Evolutionary conservation across 345 rosid species (phyloP).

Genomic region (Linum tenue): DNA sequence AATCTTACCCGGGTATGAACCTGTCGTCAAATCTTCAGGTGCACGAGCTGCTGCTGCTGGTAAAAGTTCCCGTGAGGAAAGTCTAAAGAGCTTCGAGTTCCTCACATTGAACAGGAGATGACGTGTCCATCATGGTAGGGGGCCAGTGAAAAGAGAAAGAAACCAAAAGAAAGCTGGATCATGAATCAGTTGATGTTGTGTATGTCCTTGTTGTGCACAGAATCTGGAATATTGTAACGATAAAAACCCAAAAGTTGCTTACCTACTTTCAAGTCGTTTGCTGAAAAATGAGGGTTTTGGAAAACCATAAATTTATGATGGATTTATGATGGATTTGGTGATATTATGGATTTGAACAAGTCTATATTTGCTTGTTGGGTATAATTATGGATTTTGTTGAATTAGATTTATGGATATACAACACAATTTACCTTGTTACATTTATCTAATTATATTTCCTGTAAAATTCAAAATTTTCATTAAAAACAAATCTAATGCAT

Average conservation of each 20-base stretch:
- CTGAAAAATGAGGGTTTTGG: background rate
- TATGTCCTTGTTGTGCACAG: background rate
- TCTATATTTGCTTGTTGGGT: too few relatives aligned
- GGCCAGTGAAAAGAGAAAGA: background rate
- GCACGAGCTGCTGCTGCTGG: constrained; percentile 38
- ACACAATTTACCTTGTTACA: too few relatives aligned
- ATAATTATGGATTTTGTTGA: too few relatives aligned
- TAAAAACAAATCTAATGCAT: too few relatives aligned
- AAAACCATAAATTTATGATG: too few relatives aligned
- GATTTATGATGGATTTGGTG: too few relatives aligned
- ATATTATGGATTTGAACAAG: too few relatives aligned
- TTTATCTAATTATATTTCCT: too few relatives aligned
- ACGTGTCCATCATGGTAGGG: background rate
- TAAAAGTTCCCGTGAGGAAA: constrained; percentile 57
- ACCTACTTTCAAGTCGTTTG: background rate
- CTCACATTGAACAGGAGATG: constrained; percentile 36
- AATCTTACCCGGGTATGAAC: constrained; percentile 32
- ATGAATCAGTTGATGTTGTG: too few relatives aligned
- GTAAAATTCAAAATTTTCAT: too few relatives aligned
- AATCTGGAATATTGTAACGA: constrained; percentile 11
- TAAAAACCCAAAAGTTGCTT: background rate
- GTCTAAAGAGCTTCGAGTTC: constrained; percentile 68
- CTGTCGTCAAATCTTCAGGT: constrained; percentile 42
- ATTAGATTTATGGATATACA: too few relatives aligned
- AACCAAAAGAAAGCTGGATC: constrained; percentile 1